These are phyloP conservation scores for Rauvolfia tetraphylla DNA, from an alignment of 257 asterid genomes.

Conservation along the genomic window DNA sequence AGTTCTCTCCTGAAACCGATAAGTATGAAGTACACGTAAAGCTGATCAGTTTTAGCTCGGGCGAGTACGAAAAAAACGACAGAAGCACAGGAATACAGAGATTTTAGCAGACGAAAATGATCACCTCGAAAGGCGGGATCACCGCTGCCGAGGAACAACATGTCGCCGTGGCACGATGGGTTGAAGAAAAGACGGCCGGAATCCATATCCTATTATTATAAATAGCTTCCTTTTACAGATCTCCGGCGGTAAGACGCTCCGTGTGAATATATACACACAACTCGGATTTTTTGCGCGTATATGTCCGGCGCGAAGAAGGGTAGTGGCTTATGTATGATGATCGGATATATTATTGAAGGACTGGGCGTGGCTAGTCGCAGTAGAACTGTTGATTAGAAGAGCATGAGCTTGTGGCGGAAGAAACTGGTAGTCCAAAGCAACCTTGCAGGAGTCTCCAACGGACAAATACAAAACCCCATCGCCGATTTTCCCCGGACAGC, in stretches of 20 bases:
- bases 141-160: constrained; percentile 61
- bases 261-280: constrained; percentile 15
- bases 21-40: not conserved
- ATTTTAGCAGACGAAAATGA: not conserved
- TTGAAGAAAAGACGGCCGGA: constrained; percentile 72
- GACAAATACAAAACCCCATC: constrained; percentile 96
- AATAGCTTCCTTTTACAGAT: constrained; percentile 20
- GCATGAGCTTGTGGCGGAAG: constrained; percentile 98
- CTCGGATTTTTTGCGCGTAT: constrained; percentile 21
- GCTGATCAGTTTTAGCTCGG: not conserved
- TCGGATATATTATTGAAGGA: not conserved
- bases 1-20: not conserved
- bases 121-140: constrained; percentile 72
- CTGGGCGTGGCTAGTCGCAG: not conserved
- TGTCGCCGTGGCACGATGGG: constrained; percentile 62
- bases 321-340: not conserved
- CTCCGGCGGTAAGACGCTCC: constrained; percentile 27
- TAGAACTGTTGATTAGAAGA: constrained; percentile 42
- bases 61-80: not conserved
- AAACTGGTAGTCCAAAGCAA: constrained; percentile 94
- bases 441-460: constrained; percentile 90
- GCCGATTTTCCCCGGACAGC: constrained; percentile 16
- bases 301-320: not conserved
- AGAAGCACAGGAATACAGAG: not conserved
- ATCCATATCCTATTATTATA: constrained; percentile 46